A percentile compares a stretch with the other conserved stretches of the same genome.
Conservation (phyloP, 106 monocot genomes). For the Xerophyta viscosa region DNA sequence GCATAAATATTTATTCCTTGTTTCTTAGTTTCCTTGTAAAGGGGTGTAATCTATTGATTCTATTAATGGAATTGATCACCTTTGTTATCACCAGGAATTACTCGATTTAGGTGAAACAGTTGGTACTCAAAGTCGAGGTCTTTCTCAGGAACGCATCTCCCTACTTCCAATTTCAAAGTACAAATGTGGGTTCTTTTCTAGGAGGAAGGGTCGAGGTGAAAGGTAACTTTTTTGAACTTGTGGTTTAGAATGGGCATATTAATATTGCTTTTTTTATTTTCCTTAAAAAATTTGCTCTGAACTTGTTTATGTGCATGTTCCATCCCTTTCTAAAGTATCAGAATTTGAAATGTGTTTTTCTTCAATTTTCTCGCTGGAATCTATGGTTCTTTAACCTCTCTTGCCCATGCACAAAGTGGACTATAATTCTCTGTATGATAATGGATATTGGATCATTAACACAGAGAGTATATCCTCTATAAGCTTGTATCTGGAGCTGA, state of each 20-base stretch:
- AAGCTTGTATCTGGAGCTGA: no score
- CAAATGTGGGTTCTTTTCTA: slow-evolving; percentile 83
- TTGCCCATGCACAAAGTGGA: no score
- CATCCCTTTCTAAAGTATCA: no score
- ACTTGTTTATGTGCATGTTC: not conserved
- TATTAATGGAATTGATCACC: not conserved
- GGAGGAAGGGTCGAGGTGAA: slow-evolving; percentile 57
- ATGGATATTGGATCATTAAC: no score
- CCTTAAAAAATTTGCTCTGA: not conserved
- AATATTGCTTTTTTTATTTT: not conserved
- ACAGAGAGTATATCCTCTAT: no score
- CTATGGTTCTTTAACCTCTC: no score
- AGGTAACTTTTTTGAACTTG: slow-evolving; percentile 31
- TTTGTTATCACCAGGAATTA: slow-evolving; percentile 50
- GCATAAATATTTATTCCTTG: no score
- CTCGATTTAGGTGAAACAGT: slow-evolving; percentile 97
- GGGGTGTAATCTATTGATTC: not conserved
- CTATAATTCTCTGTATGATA: no score
- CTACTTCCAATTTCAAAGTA: slow-evolving; percentile 82
- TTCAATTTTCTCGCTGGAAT: no score
- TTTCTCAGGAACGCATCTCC: slow-evolving; percentile 74
- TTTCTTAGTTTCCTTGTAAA: no score
- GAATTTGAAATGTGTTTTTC: no score
- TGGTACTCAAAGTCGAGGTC: slow-evolving; percentile 85
- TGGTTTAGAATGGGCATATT: not conserved